These are phyloP conservation scores for Penicillium sp. DNA, from an alignment of 2,329 filamentous ascomycete species.

Conservation along the genomic window DNA sequence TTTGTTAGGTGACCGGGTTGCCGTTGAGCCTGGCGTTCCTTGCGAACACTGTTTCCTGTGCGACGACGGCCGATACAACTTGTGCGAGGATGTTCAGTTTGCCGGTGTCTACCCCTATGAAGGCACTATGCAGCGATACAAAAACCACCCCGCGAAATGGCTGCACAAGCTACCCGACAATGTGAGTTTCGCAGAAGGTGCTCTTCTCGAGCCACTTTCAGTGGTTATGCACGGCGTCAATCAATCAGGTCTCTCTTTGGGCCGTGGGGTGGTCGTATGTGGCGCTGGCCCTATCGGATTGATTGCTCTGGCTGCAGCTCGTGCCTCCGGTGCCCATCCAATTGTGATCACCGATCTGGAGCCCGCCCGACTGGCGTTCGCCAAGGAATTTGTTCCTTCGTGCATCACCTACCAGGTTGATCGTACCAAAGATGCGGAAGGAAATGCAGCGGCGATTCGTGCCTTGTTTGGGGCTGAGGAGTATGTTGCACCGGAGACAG, in stretches of 20 bases:
- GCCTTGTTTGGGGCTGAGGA: slow-evolving; percentile 57
- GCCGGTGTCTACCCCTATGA: slow-evolving; percentile 63
- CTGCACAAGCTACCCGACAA: slow-evolving; percentile 59
- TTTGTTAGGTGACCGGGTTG: slow-evolving; percentile 60
- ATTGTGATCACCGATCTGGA: slow-evolving; percentile 67
- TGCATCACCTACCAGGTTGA: slow-evolving; percentile 59
- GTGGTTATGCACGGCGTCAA: slow-evolving; percentile 65
- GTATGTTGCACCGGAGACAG: slow-evolving; percentile 59
- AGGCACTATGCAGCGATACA: slow-evolving; percentile 64
- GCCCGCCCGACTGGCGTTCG: slow-evolving; percentile 57
- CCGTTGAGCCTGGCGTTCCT: slow-evolving; percentile 67
- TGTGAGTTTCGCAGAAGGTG: slow-evolving; percentile 60
- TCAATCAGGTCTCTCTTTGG: slow-evolving; percentile 55
- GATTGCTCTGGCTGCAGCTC: slow-evolving; percentile 58
- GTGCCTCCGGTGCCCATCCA: slow-evolving; percentile 64
- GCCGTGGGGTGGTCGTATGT: slow-evolving; percentile 59
- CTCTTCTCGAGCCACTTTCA: slow-evolving; percentile 65
- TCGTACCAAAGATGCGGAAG: slow-evolving; percentile 46
- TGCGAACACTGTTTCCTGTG: slow-evolving; percentile 64
- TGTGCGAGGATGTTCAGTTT: slow-evolving; percentile 64
- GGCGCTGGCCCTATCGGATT: slow-evolving; percentile 67
- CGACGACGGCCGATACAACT: slow-evolving; percentile 62
- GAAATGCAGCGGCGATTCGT: slow-evolving; percentile 56
- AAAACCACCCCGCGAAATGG: slow-evolving; percentile 63
- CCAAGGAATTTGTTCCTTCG: slow-evolving; percentile 58